Base-by-base conservation (phyloP, 2,329 filamentous ascomycete genomes). In the Hortaea sp. region DNA sequence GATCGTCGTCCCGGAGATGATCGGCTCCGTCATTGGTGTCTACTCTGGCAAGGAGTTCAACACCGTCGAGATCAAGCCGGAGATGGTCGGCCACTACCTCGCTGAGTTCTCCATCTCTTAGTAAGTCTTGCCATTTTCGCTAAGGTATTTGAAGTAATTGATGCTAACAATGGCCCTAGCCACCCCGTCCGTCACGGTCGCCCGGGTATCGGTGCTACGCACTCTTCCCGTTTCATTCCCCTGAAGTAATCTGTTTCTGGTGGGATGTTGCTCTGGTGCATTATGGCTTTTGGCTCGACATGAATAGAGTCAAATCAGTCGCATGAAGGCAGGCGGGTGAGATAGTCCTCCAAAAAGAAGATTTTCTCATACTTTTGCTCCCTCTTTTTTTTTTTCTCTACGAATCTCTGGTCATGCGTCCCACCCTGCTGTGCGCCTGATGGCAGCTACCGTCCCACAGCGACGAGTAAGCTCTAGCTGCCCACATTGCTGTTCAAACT, bases 31-130 rank as follows among this genome's bases (percentile, higher is more conserved):
- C 67, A 85, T 98, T 67, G 92, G 89, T 71, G 92, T 98, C 80
- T 98, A 98, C 86, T 95, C 88, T 62, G 92, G 92, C 71, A 98
- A 98, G 85, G 89, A 97, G 77, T 98, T 98, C 86, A 98, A 98
- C 85, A 90, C 95, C 82, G 89, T 98, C 66, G 92, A 98, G 77
- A 92, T 98, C 79, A 95, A 95, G 84, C 92, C 92, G 65, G 92
- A 98, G 82, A 98, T 98, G 92, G 92, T 98, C 74, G 92, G 92
- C 72, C 90, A 97, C 81, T 95, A 95, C 81, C 81, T 98, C 61
- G 92, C 80, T 68, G 92, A 98, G 78, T 98, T 98, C 82, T 95
- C 89, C 62, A 98, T 98, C 79, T 92, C 90, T 78, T 98, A 98
- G 88, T 94, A 85, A 65, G 87, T 88, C 32, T 9, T 29, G 29